Evolutionary conservation across 192 early-diverging fungal genomes (phyloP).

Genomic region (Chytriomyces confervae): DNA sequence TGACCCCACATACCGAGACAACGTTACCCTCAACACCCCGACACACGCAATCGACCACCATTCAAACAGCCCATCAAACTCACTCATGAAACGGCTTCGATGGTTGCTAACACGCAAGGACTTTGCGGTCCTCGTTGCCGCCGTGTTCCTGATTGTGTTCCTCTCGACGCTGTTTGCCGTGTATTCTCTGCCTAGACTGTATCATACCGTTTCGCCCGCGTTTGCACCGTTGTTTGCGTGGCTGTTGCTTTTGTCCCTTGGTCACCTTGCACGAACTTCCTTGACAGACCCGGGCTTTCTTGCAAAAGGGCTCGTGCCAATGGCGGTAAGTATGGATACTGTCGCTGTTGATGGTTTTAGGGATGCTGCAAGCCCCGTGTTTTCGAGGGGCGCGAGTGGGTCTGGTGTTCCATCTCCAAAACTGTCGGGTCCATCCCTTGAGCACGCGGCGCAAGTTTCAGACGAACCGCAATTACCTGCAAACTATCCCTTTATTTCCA

Average conservation of each 20-base stretch:
- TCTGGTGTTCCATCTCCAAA: neutral
- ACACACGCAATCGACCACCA: too few relatives aligned
- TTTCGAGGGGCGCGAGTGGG: slow-evolving; percentile 4
- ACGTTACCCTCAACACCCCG: too few relatives aligned
- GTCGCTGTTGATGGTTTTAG: neutral
- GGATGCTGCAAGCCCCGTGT: slow-evolving; percentile 6
- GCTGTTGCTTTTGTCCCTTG: slow-evolving; percentile 40
- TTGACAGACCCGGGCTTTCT: slow-evolving; percentile 53
- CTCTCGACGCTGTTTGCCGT: slow-evolving; percentile 32
- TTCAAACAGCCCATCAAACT: too few relatives aligned
- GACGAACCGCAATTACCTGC: slow-evolving; percentile 14
- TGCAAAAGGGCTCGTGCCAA: neutral
- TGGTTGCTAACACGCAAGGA: slow-evolving; percentile 37
- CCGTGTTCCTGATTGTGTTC: slow-evolving; percentile 36
- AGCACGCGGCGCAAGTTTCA: too few relatives aligned
- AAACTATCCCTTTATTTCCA: slow-evolving; percentile 22
- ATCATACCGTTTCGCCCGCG: slow-evolving; percentile 4
- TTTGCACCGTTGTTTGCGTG: slow-evolving; percentile 40
- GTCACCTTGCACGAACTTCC: slow-evolving; percentile 41
- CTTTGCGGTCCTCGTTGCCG: slow-evolving; percentile 37
- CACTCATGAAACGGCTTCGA: neutral
- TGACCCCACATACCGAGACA: too few relatives aligned
- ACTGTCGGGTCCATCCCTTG: too few relatives aligned
- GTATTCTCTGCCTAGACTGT: slow-evolving; percentile 37
- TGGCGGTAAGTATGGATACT: neutral